Base-by-base conservation (phyloP, 2,329 filamentous ascomycete species). In the Curvularia eragrostidis region DNA sequence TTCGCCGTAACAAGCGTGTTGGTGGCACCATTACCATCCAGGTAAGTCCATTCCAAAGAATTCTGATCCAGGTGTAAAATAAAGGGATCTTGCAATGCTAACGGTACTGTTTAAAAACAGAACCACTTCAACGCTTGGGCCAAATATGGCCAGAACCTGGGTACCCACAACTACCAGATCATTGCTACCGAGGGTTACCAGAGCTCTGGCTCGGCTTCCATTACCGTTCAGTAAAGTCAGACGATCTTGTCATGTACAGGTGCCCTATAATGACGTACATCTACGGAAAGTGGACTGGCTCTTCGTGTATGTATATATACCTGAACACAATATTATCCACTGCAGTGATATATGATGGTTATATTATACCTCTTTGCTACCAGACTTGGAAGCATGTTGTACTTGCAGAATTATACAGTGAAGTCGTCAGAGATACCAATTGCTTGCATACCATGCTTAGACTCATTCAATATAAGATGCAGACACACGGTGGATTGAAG, bases 51-150 rank as follows among this genome's bases (percentile, higher is more conserved):
- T 12, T 9, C 18, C 38, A 7, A 10, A 28, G 10, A 13, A n/a
- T 10, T 19, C 24, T 5, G 19, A 34, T 3, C 1, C 75, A 70
- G 5, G 23, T 39, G 32, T n/a, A 30, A 41, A 15, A 19, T 23
- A 26, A 6, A 6, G n/a, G 9, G n/a, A 23, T 10, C 18, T 1
- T n/a, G 15, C 15, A 2, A 10, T 5, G n/a, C 23, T 50, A 30
- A 43, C 38, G 18, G 10, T 6, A n/a, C n/a, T n/a, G 12, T 42
- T 32, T 9, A 8, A n/a, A 26, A 30, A 34, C n/a, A 54, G 23
- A 81, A 79, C 61, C 83, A 85, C 69, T 85, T 86, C 64, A 77
- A 82, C 63, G 83, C 83, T 7, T 86, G 84, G 84, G 70, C 70
- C 19, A 75, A 76, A 36, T 65, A 71, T n/a, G 83, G 84, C 3